Base-by-base conservation (phyloP, 805 yeast genomes). In the Hanseniaspora lachancei region DNA sequence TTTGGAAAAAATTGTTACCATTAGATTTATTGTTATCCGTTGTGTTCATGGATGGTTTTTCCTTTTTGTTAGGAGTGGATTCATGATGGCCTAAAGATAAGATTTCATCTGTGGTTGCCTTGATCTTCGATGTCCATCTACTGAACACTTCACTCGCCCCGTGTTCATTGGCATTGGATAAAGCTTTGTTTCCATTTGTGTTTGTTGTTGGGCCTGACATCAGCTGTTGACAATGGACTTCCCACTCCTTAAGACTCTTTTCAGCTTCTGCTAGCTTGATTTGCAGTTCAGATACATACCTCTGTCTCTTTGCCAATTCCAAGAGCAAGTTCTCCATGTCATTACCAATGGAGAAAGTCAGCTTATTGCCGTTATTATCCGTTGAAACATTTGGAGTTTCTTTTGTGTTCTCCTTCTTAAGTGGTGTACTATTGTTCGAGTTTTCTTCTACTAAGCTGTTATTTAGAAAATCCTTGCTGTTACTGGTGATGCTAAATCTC, bases 21-120 rank as follows among this genome's bases (percentile, higher is more conserved):
- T 27, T 21, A 27, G 21, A 4, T 20, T 38, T 21, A 6, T 20
- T 34, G 15, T 9, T n/a, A 12, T 13, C n/a, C 15, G 15, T 21
- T 20, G 4, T 24, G 18, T 48, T 8, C 13, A n/a, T 20, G 15
- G 47, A 29, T 50, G 7, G 32, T 18, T 27, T 18, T 5, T 29
- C 15, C 16, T 38, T 48, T 12, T 29, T 20, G 9, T 29, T 27
- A 13, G 40, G 1, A 29, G 16, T 29, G 9, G 36, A 13, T 12
- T 27, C 20, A 15, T 47, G 23, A n/a, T 55, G 57, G 16, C 48
- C 55, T 43, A 51, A 18, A 9, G 55, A 44, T 13, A 55, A 23
- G 1, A 55, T 29, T n/a, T 55, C 55, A 40, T 49, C 55, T 18
- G 58, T 55, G 12, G 58, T 55, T 23, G 53, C 58, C 34, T 49